Base-by-base conservation (phyloP, 1,284 basidiomycete genomes). In the Cutaneotrichosporon sp. region DNA sequence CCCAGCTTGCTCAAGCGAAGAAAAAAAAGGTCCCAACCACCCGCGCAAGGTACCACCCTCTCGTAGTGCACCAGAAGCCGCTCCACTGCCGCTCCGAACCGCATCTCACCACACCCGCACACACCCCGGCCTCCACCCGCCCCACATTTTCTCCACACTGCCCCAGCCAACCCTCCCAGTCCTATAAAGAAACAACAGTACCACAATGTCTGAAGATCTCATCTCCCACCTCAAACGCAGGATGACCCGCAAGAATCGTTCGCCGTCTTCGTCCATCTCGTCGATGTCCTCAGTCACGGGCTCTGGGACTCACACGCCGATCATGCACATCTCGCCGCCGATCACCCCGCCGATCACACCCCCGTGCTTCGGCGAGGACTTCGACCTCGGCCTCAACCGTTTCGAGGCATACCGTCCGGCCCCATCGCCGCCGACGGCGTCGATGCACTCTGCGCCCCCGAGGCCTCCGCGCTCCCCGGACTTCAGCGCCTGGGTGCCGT, bases 211-310 rank as follows among this genome's bases (percentile, higher is more conserved):
- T 12, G 37, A 39, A 25, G 10, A 16, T 14, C 3, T 41, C 20
- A 31, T 49, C 19, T 14, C 46, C 37, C n/a, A 35, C 8, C 7
- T 39, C 34, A 37, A 34, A n/a, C 46, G 46, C 35, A 39, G 27
- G 27, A 41, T 41, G 27, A 37, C 33, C 22, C 32, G 45, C 22
- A 34, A 46, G 24, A 11, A 11, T 20, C 42, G 27, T 16, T 33
- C 44, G 20, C 29, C 19, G 3, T 20, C 26, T 5, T 24, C 44
- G 9, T 39, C 35, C 46, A 49, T 39, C 27, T 32, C 46, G 14
- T 32, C 29, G 25, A 5, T 39, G 19, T 49, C 46, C 7, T 26
- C 33, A 3, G 45, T 27, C 8, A 25, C 22, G 8, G 19, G 16
- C 19, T 27, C 39, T 11, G 11, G 12, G 29, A 31, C 9, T 14